Evolutionary conservation across 2,329 filamentous ascomycete species (phyloP), one percentile per base, ranked within the genome.

Genomic region (Cladosporium colombiae): DNA sequence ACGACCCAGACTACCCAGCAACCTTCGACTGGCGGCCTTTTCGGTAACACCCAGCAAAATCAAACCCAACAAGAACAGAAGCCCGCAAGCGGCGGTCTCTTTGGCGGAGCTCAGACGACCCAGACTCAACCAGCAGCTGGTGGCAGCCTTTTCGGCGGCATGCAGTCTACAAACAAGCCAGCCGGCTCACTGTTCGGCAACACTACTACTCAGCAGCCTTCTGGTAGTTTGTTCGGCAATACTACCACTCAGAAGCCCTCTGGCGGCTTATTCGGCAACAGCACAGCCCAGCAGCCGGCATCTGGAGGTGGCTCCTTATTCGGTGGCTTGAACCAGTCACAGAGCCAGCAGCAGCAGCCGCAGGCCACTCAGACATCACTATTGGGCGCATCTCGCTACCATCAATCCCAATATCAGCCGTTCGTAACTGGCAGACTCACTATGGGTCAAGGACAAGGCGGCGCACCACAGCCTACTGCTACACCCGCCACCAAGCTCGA

Each of bases 401-500:
- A 64, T 35, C 66, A 68, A 40, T 65, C 64, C 29, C 69, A 69
- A 40, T 61, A 50, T 31, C 67, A 69, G 29, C 65, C 73, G 11
- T 73, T 74, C 21, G 74, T 78, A 64, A 72, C 71, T 31, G 71
- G 72, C 40, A 68, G 66, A 13, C 72, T 79, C 13, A 74, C 70
- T 52, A 81, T 86, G 76, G 84, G 84, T 65, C 84, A 85, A 70
- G 78, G 81, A 68, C 74, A 73, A 63, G 78, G 81, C 68, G 74
- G 73, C 65, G 52, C 69, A 31, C 50, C 70, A 40, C 80, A 83
- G 60, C 83, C 85, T 21, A 68, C 53, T 52, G 65, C 69, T 84
- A 85, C 62, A 62, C 67, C 70, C 83, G 91, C 90, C 21, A 90
- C 92, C 21, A 89, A 91, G 73, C 91, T 96, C 72, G 91, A 95